These are phyloP conservation scores for Debaryomycetaceae sp. DNA, from an alignment of 1,139 yeast genomes.

Conservation along the genomic window DNA sequence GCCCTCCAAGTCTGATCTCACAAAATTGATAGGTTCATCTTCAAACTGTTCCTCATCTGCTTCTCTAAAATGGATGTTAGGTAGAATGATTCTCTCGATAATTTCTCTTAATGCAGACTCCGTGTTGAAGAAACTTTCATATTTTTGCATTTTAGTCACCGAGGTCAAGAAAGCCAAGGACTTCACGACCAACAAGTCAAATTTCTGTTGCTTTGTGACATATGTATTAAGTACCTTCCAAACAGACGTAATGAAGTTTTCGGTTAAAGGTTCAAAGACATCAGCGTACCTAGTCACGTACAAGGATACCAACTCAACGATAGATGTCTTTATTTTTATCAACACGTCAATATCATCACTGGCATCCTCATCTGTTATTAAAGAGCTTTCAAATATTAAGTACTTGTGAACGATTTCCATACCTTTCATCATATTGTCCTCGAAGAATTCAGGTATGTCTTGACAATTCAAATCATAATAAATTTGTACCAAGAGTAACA, in stretches of 20 bases:
- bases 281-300: slow-evolving; percentile 92
- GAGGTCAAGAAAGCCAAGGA: slow-evolving; percentile 80
- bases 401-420: slow-evolving; percentile 84
- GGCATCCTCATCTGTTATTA: slow-evolving; percentile 54
- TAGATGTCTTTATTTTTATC: slow-evolving; percentile 75
- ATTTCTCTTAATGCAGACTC: slow-evolving; percentile 72
- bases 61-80: slow-evolving; percentile 80
- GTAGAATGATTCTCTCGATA: slow-evolving; percentile 78
- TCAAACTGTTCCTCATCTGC: slow-evolving; percentile 91
- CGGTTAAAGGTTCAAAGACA: slow-evolving; percentile 73
- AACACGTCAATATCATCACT: slow-evolving; percentile 73
- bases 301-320: slow-evolving; percentile 79
- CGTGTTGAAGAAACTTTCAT: slow-evolving; percentile 57
- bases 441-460: slow-evolving; percentile 97
- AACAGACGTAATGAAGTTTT: slow-evolving; percentile 73
- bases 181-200: slow-evolving; percentile 80
- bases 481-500: slow-evolving; percentile 69
- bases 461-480: slow-evolving; percentile 95
- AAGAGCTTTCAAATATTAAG: slow-evolving; percentile 54
- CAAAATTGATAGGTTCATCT: slow-evolving; percentile 93
- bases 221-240: slow-evolving; percentile 71
- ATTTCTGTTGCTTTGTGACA: slow-evolving; percentile 68
- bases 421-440: slow-evolving; percentile 76
- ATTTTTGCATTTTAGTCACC: slow-evolving; percentile 65
- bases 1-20: slow-evolving; percentile 91